Percentiles rank a stretch among this genome's conserved stretches.
phyloP scores from a whole-genome alignment of 1,139 yeast species.

The Kodamaea sp. region DNA sequence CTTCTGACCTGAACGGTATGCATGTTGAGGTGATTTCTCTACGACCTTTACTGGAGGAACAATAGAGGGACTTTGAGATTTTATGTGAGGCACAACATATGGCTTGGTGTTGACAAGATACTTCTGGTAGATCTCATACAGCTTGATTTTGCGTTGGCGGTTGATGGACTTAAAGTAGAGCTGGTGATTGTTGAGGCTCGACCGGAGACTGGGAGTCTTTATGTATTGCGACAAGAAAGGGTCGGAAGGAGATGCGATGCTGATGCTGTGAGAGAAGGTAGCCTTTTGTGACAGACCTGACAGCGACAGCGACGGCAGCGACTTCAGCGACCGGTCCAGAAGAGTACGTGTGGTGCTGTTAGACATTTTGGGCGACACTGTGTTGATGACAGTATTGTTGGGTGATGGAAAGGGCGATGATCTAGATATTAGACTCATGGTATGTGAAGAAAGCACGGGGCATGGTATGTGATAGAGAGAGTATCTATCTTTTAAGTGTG shows the following conservation, averaged over 20 bases:
- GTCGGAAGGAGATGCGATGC: conserved; percentile 15
- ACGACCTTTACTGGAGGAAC: conserved; percentile 1
- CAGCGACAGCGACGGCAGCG: too few relatives aligned
- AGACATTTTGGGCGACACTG: conserved; percentile 14
- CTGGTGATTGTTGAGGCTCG: conserved; percentile 22
- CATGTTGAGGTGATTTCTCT: conserved; percentile 1
- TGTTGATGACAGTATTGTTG: conserved; percentile 12
- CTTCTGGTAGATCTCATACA: conserved; percentile 29
- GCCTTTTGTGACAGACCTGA: background rate
- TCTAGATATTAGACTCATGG: conserved; percentile 12
- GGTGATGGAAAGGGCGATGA: conserved; percentile 15
- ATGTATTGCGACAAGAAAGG: conserved; percentile 33
- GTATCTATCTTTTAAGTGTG: too few relatives aligned
- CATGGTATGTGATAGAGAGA: too few relatives aligned
- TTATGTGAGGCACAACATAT: conserved; percentile 4
- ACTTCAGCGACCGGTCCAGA: background rate
- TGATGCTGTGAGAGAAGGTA: conserved; percentile 1
- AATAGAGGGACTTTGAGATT: conserved; percentile 3
- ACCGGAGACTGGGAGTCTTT: conserved; percentile 20
- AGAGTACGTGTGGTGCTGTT: conserved; percentile 2
- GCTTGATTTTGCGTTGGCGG: conserved; percentile 24
- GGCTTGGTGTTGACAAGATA: conserved; percentile 19
- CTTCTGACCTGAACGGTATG: conserved; percentile 1
- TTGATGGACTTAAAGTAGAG: conserved; percentile 27
- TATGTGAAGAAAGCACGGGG: background rate